phyloP scores from a whole-genome alignment of 2,329 filamentous ascomycete species.

The Diplocarpon mali region DNA sequence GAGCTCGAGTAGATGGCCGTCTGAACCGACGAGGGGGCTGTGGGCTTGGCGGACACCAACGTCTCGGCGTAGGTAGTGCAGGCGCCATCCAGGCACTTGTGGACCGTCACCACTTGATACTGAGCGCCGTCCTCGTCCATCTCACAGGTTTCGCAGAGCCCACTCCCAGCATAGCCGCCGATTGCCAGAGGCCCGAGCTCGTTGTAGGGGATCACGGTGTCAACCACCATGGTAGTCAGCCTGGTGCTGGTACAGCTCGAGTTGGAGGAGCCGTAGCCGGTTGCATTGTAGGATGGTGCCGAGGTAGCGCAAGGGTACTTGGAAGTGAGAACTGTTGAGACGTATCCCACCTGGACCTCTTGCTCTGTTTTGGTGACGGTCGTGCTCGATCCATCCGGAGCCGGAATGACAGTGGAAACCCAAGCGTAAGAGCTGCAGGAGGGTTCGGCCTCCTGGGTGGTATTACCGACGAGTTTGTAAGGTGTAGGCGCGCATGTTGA shows the following conservation, averaged over 20 bases:
- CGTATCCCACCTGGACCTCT: neutral
- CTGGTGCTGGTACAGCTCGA: neutral
- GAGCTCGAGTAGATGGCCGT: neutral
- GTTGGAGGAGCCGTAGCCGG: neutral
- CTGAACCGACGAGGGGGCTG: neutral
- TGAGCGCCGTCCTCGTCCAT: neutral
- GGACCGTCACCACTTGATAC: constrained; percentile 4
- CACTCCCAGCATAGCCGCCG: constrained; percentile 5
- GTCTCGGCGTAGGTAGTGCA: constrained; percentile 7
- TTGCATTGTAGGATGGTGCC: constrained; percentile 1
- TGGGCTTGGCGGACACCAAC: constrained; percentile 6
- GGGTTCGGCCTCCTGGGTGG: neutral
- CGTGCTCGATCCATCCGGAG: neutral
- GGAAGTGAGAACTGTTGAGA: constrained; percentile 3
- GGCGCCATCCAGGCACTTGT: constrained; percentile 4
- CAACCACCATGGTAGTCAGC: neutral
- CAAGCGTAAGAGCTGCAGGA: constrained; percentile 4
- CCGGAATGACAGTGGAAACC: constrained; percentile 11
- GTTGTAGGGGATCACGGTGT: constrained; percentile 2
- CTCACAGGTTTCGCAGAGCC: constrained; percentile 8
- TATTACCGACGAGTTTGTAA: neutral
- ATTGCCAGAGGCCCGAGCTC: neutral
- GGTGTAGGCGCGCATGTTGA: constrained; percentile 6
- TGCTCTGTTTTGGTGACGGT: constrained; percentile 10
- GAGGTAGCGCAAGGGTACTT: constrained; percentile 1